Evolutionary conservation across 2,329 filamentous ascomycete species (phyloP), one percentile per base, ranked within the genome.

Genomic region (Neofusicoccum umdonicola): DNA sequence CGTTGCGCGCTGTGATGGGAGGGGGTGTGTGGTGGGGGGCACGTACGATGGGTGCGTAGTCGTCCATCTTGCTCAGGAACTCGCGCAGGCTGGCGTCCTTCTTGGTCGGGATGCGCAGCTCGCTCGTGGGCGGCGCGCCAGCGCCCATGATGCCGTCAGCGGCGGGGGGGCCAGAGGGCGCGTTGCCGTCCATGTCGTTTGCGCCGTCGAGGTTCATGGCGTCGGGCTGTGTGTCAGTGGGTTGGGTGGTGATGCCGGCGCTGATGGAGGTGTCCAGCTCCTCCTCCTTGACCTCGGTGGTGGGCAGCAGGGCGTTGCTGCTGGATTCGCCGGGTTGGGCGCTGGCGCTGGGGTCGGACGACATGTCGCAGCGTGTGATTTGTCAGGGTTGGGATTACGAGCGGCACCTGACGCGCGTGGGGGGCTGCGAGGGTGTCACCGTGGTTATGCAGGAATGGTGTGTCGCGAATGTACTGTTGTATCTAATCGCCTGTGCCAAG

Each of bases 21-120:
- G 34, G 35, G 51, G 3, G 44, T 19, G 31, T 42, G 41, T 31
- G 41, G 19, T 7, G 45, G 11, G 15, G 3, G 27, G 17, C 52
- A 81, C 90, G 69, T 85, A 97, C 93, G 73, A 99, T 97, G 11
- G 95, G 95, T 66, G 95, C 93, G 79, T 95, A 98, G 73, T 99
- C 95, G 75, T 99, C 95, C 90, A 99, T 98, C 83, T 97, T 97
- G 68, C 86, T 86, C 17, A 99, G 79, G 74, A 99, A 97, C 78
- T 98, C 94, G 74, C 93, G 90, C 69, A 99, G 81, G 44, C 91
- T 96, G 19, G 90, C 89, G 79, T 99, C 95, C 80, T 98, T 98
- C 76, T 93, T 92, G 61, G 89, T 89, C 1, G 90, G 88, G 68
- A 91, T 81, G 72, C 86, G 87, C 45, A 88, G 78, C 66, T 91